Conservation (phyloP, 75 land plant species). For the Cryptomeria japonica region DNA sequence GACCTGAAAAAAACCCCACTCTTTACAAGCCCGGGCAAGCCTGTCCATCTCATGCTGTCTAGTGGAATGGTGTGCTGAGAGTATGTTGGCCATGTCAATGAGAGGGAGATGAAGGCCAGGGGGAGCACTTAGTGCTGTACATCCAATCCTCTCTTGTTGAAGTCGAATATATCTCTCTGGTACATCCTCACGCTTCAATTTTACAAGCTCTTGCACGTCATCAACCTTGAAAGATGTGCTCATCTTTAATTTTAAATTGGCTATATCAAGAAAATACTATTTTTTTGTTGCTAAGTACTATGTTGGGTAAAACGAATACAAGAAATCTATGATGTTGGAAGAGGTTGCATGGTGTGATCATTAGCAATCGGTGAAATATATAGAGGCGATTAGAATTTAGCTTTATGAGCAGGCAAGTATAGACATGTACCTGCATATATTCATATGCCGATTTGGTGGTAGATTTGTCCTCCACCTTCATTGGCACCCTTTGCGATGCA, state of each 20-base stretch:
- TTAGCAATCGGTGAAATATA: no score
- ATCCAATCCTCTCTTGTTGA: constrained; percentile 29
- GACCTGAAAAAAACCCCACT: constrained; percentile 40
- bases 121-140: neutral
- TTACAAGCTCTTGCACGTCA: constrained; percentile 66
- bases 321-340: no score
- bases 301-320: no score
- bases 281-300: no score
- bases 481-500: no score
- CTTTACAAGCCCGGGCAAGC: constrained; percentile 30
- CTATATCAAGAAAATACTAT: no score
- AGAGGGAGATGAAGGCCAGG: constrained; percentile 33
- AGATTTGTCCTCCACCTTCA: no score
- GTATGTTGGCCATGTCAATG: constrained; percentile 45
- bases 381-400: no score
- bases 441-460: no score
- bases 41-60: constrained; percentile 27
- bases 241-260: neutral
- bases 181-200: constrained; percentile 19
- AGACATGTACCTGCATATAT: no score
- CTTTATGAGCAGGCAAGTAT: neutral
- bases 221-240: constrained; percentile 9
- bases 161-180: constrained; percentile 57
- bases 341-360: no score
- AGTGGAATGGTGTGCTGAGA: neutral